Conservation (phyloP, 202 grass and related monocot genomes). For the Zizania palustris region DNA sequence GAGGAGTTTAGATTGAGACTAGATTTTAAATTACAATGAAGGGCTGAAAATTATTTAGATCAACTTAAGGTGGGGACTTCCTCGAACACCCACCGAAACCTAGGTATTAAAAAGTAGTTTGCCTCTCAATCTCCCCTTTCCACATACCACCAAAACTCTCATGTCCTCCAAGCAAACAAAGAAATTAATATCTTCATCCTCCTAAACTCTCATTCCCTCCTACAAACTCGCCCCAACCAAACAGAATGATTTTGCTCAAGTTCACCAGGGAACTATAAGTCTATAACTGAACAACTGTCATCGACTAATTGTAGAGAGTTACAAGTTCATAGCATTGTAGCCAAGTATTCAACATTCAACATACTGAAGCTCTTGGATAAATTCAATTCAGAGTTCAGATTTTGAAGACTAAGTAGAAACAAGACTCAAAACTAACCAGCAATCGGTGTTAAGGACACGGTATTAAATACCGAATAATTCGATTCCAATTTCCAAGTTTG, state of each 20-base stretch:
- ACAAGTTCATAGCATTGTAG: background rate
- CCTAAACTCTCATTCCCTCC: too few relatives aligned
- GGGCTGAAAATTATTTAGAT: too few relatives aligned
- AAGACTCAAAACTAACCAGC: background rate
- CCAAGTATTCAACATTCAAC: background rate
- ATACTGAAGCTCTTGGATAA: background rate
- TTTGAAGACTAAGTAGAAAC: slow-evolving; percentile 1
- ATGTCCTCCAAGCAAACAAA: too few relatives aligned
- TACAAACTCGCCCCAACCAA: background rate
- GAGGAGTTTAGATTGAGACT: too few relatives aligned
- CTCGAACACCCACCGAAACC: too few relatives aligned
- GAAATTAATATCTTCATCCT: too few relatives aligned
- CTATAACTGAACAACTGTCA: background rate
- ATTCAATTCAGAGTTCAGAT: background rate
- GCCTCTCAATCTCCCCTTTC: too few relatives aligned
- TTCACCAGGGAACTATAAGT: background rate
- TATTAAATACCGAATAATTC: background rate
- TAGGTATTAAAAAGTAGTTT: too few relatives aligned
- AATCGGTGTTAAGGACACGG: background rate
- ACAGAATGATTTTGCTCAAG: background rate
- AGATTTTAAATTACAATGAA: too few relatives aligned
- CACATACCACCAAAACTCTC: too few relatives aligned
- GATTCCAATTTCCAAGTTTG: background rate
- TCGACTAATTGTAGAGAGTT: background rate
- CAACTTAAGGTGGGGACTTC: too few relatives aligned